Percentiles rank a stretch among this genome's conserved stretches.
phyloP scores from a whole-genome alignment of 192 early-diverging fungal species.

The Coemansia sp. region DNA sequence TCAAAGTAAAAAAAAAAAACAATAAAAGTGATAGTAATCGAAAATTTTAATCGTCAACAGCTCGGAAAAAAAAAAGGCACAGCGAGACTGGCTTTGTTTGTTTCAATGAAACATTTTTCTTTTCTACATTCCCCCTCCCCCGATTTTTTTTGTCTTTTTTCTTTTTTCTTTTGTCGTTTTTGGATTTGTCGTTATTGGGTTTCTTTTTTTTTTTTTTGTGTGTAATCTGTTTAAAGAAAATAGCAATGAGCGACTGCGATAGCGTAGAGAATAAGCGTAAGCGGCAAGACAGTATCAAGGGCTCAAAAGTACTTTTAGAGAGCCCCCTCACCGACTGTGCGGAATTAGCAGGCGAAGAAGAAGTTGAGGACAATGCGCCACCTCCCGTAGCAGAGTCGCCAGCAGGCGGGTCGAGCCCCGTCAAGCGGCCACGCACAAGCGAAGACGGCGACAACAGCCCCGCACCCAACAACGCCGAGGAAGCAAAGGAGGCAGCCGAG shows the following conservation, averaged over 20 bases:
- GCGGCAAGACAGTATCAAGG: conserved; percentile 50
- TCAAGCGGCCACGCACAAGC: conserved; percentile 51
- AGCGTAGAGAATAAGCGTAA: conserved; percentile 47
- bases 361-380: not conserved
- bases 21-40: not conserved
- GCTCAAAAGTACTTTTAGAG: not conserved
- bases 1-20: not conserved
- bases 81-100: not conserved
- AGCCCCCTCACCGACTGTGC: not conserved
- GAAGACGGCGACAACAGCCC: conserved; percentile 23
- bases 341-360: not conserved
- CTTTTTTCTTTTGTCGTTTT: conserved; percentile 7
- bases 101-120: not conserved
- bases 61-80: not conserved
- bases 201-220: not conserved
- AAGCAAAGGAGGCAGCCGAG: conserved; percentile 5
- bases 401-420: conserved; percentile 33
- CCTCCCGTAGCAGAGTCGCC: not conserved
- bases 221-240: conserved; percentile 10
- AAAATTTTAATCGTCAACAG: not conserved
- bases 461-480: conserved; percentile 4
- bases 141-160: not conserved
- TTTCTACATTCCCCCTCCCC: not conserved
- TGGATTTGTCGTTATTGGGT: not conserved
- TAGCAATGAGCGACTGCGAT: conserved; percentile 16